Evolutionary conservation across 495 filamentous ascomycete genomes (phyloP), one percentile per base, ranked within the genome.

Genomic region (Clohesyomyces aquaticus): DNA sequence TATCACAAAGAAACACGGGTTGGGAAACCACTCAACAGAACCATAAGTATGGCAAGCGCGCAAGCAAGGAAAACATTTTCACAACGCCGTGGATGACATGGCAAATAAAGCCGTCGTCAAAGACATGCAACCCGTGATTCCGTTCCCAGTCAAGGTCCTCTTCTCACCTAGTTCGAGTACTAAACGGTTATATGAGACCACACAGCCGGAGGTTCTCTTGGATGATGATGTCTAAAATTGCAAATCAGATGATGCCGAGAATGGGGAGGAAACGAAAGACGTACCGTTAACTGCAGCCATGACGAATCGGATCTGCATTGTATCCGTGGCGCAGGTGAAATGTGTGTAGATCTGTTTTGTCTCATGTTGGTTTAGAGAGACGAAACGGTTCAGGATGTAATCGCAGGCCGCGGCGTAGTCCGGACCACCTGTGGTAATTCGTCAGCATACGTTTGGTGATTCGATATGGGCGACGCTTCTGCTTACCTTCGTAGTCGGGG

Each of bases 281-380:
- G 73, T 85, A 97, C 93, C 93, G 81, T 98, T 98, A 69, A 98
- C 94, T 35, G 94, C 94, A 52, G 95, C 94, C 94, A 98, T 98
- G 77, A 98, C 94, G 83, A 98, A 98, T 62, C 95, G 91, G 69
- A 98, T 98, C 76, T 98, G 94, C 76, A 77, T 78, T 25, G 94
- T 98, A 76, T 98, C 94, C 29, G 94, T 98, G 32, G 94, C 94
- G 74, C 94, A 98, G 55, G 94, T 98, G 81, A 98, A 98, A 79
- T 98, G 93, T 43, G 94, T 98, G 81, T 98, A 98, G 77, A 98
- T 98, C 76, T 98, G 95, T 82, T 98, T 98, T 54, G 93, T 96
- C 80, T 98, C 95, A 73, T 96, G 93, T 77, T 98, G 94, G 81
- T 98, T 98, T 70, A 98, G 80, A 69, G 90, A 93, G 61, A 97